Conservation (phyloP, 73 alveolate species). For the Symbiodinium natans region DNA sequence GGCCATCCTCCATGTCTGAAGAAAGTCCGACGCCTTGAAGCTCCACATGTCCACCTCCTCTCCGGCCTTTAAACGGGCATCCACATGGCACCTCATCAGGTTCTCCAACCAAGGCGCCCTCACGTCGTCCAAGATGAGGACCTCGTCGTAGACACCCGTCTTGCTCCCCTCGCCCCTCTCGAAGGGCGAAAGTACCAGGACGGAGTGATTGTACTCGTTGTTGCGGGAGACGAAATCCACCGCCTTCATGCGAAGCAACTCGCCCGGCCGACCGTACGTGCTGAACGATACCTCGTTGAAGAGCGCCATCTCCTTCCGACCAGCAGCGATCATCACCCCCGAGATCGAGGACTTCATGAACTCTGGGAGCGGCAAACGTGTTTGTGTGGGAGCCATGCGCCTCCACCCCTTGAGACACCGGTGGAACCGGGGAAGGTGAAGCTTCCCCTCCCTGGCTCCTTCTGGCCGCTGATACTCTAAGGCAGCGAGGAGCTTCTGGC, state of each 20-base stretch:
- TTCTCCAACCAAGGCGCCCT: background rate
- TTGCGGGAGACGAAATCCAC: slow-evolving; percentile 12
- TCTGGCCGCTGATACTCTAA: slow-evolving; percentile 37
- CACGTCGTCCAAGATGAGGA: slow-evolving; percentile 36
- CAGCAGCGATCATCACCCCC: background rate
- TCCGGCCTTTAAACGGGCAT: background rate
- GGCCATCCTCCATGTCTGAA: background rate
- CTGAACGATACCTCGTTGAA: slow-evolving; percentile 27
- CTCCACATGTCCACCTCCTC: background rate
- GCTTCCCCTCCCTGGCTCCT: background rate
- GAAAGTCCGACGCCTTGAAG: background rate
- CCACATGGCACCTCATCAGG: background rate
- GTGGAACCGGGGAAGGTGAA: slow-evolving; percentile 8
- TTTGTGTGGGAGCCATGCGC: background rate
- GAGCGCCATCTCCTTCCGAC: slow-evolving; percentile 5
- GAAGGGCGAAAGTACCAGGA: slow-evolving; percentile 29
- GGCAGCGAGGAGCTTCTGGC: slow-evolving; percentile 19
- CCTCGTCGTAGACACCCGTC: slow-evolving; percentile 58
- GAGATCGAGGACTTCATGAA: background rate
- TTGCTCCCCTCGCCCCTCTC: slow-evolving; percentile 22
- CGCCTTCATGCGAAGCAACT: background rate
- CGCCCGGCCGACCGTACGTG: slow-evolving; percentile 65
- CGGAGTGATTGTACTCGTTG: background rate
- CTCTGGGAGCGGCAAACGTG: slow-evolving; percentile 32
- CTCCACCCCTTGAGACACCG: slow-evolving; percentile 42